Base-by-base conservation (phyloP, 805 yeast genomes). In the Metschnikowia gruessii region DNA sequence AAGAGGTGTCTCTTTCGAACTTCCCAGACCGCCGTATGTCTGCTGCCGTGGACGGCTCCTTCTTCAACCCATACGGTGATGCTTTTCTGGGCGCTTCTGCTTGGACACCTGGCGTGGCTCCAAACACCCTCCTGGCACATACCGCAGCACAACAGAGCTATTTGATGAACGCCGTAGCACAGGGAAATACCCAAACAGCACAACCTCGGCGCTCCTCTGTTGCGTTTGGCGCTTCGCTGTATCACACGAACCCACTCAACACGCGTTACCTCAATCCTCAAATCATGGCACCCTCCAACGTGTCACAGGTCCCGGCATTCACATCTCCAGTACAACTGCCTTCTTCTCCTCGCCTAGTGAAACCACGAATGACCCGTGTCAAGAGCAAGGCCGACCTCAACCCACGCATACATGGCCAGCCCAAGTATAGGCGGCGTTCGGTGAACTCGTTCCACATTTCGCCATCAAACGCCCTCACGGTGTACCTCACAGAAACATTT, bases 391-490 rank as follows among this genome's bases (percentile, higher is more conserved):
- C 66, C n/a, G 89, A 85, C 44, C 65, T 86, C 49, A 69, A 68
- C n/a, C 95, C 95, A 0, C 65, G 70, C 12, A 49, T 76, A 3
- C 83, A 85, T 57, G 63, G 66, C n/a, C 77, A 75, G 41, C 91
- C 91, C 2, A 82, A 82, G 64, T 84, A 78, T 57, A 70, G 94
- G 52, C 69, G 94, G 46, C 85, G 88, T 9, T 81, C 88, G 0
- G 73, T 81, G 40, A 77, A 82, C 35, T 75, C 84, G 2, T 70
- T 75, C 15, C 83, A 79, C 46, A 79, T 86, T 3, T 85, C 94
- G 4, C 99, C 99, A 1, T 74, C 87, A 19, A 72, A 77, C 47
- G 96, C 96, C 0, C 70, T 92, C 48, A 87, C 97, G 0, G 77
- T 83, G 3, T 81, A 86, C 40, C 69, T 94, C 42, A 77, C 92